Evolutionary conservation across 768 basidiomycete species (phyloP).

Genomic region (Termitomyces titanicus): DNA sequence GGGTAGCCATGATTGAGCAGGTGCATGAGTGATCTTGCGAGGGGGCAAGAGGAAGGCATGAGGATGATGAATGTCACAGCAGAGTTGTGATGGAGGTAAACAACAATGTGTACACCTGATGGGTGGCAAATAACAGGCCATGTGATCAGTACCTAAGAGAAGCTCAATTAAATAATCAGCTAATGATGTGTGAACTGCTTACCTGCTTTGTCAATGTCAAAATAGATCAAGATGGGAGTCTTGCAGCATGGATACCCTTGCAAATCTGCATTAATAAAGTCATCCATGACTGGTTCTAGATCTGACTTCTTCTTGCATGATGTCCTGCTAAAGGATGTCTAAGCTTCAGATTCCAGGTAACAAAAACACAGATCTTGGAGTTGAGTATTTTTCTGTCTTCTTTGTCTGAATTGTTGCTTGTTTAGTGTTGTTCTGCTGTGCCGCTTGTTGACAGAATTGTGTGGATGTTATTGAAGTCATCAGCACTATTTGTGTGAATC

Average conservation of each 20-base stretch:
- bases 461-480: too few species aligned
- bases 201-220: conserved; percentile 2
- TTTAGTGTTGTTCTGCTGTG: too few species aligned
- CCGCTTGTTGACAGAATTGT: too few species aligned
- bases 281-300: neutral
- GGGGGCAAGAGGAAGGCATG: neutral
- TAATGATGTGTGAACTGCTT: neutral
- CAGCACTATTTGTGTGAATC: neutral
- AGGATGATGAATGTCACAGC: neutral
- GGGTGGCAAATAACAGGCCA: neutral
- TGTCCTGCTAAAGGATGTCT: too few species aligned
- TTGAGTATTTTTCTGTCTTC: too few species aligned
- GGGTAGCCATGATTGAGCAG: neutral
- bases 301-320: too few species aligned
- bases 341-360: too few species aligned
- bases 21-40: neutral
- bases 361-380: too few species aligned
- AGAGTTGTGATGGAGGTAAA: neutral
- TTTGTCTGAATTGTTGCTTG: too few species aligned
- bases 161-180: neutral
- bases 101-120: neutral
- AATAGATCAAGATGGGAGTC: neutral
- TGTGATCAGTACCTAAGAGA: neutral
- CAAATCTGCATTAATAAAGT: conserved; percentile 7
- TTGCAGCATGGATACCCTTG: neutral